Conservation (phyloP, 2,329 filamentous ascomycete genomes). For the Davidsoniella neocaledoniae region DNA sequence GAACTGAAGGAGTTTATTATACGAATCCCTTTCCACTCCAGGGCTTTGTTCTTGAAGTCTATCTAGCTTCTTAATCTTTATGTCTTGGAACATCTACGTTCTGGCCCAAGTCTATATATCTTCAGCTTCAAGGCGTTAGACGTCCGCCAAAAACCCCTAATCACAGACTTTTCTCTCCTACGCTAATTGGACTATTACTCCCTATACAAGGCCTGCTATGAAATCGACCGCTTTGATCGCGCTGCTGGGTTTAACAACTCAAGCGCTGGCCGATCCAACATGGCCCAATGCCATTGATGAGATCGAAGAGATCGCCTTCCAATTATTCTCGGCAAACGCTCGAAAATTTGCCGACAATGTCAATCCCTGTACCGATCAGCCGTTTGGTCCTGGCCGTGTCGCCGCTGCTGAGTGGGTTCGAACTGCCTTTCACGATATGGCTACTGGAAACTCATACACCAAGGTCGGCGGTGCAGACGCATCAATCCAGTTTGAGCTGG, state of each 20-base stretch:
- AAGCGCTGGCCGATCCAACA: slow-evolving; percentile 31
- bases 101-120: too few species aligned
- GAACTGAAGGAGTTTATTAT: too few species aligned
- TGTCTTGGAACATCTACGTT: too few species aligned
- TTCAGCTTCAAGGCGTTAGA: too few species aligned
- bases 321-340: slow-evolving; percentile 35
- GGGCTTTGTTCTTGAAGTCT: too few species aligned
- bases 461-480: slow-evolving; percentile 39
- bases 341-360: slow-evolving; percentile 40
- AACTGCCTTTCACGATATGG: slow-evolving; percentile 45
- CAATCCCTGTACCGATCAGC: slow-evolving; percentile 37
- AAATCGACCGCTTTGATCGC: slow-evolving; percentile 17
- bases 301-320: slow-evolving; percentile 46
- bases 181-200: too few species aligned
- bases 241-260: slow-evolving; percentile 22
- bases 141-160: too few species aligned
- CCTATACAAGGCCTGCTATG: not conserved
- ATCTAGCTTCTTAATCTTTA: too few species aligned
- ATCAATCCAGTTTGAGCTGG: slow-evolving; percentile 42
- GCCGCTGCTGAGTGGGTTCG: slow-evolving; percentile 46
- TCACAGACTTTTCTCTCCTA: too few species aligned
- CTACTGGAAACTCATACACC: slow-evolving; percentile 32
- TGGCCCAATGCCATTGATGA: slow-evolving; percentile 45
- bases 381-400: slow-evolving; percentile 35
- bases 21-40: too few species aligned